Base-by-base conservation (phyloP, 108 stramenopile species). In the Pseudonitzschia multistriata region DNA sequence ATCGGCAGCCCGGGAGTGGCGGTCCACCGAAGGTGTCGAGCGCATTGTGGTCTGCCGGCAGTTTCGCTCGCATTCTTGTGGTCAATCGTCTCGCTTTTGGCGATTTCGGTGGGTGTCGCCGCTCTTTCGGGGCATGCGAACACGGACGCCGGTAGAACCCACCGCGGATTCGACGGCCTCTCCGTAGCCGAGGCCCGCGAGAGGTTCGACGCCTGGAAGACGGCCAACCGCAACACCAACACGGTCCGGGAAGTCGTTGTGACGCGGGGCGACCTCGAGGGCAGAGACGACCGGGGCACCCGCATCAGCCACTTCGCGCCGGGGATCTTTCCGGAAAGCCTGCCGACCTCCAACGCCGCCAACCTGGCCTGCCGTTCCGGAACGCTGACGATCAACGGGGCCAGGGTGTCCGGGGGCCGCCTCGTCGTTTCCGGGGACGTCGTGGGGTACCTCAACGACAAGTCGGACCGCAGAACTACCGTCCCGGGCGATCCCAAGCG, bases 281-380 rank as follows among this genome's bases (percentile, higher is more conserved):
- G 34, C 19, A 59, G 3, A 6, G 19, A 33, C 29, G 19, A 33
- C 15, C 10, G 57, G 33, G 35, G 29, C 19, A n/a, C 34, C 35
- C 57, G 57, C 3, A 59, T 59, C 3, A 59, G 57, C 34, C 57
- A 59, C 14, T 59, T 59, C 28, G 57, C 57, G 19, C 6, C 57
- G 33, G 19, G 33, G n/a, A 59, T 35, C 0, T 33, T 59, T 15
- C 35, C 57, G 0, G 57, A 59, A 14, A 35, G 33, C 49, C 27
- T 66, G 33, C 65, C 24, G 25, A 66, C 47, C 6, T 33, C 65
- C 8, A 66, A 66, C 47, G 65, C 65, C 13, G 65, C 65, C 21
- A 66, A 66, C 25, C 49, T 66, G 5, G 65, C 65, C 0, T 66
- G 65, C 42, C 47, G 65, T 3, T n/a, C 65, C 8, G 65, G 48